Evolutionary conservation across 2,329 filamentous ascomycete species (phyloP).

Genomic region (Neofusicoccum laricinum): DNA sequence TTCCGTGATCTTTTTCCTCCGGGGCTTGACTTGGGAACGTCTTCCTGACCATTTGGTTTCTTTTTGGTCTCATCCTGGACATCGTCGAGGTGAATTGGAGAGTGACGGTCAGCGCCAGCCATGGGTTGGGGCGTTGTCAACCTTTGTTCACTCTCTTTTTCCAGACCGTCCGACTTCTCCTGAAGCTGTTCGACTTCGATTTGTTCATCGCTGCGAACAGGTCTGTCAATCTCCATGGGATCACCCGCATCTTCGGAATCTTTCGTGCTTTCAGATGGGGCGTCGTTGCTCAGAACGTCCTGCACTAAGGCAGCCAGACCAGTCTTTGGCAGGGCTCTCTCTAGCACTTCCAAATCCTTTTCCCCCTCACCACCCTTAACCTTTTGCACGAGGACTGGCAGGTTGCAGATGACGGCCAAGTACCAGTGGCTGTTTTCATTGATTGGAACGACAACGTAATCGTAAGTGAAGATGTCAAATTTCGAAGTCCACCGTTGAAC

Average conservation of each 20-base stretch:
- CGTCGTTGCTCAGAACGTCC: neutral
- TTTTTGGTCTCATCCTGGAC: neutral
- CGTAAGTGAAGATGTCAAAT: constrained; percentile 78
- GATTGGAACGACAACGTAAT: constrained; percentile 89
- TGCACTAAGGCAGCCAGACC: neutral
- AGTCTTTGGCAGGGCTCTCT: neutral
- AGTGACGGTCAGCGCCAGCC: neutral
- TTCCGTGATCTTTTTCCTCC: neutral
- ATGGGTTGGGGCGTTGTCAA: neutral
- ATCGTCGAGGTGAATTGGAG: neutral
- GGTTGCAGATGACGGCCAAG: constrained; percentile 90
- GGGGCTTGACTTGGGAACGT: neutral
- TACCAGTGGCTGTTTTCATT: constrained; percentile 91
- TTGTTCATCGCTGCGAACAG: neutral
- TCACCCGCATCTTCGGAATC: neutral
- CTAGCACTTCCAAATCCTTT: neutral
- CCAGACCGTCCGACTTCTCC: neutral
- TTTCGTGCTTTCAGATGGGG: neutral
- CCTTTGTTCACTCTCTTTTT: neutral
- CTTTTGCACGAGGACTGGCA: constrained; percentile 56
- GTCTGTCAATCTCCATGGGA: neutral
- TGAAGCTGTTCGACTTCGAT: neutral
- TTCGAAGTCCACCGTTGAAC: constrained; percentile 86
- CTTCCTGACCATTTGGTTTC: neutral
- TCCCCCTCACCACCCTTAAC: constrained; percentile 19